phyloP scores from a whole-genome alignment of 192 early-diverging fungal species.

The Rhizoclosmatium sp. region DNA sequence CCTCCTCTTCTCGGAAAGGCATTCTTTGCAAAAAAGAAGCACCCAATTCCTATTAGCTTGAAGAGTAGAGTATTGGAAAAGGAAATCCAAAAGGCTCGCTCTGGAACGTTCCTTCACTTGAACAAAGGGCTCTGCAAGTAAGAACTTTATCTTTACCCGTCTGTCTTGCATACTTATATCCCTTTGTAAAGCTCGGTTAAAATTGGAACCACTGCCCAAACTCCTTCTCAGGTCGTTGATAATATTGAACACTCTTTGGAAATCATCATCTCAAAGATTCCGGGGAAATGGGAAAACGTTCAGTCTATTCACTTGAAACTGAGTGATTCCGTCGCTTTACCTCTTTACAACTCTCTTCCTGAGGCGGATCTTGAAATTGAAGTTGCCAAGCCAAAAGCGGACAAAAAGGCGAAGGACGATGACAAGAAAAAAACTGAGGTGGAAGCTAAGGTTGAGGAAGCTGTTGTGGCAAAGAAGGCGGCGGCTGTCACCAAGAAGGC shows the following conservation, averaged over 20 bases:
- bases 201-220: slow-evolving; percentile 72
- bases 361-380: slow-evolving; percentile 15
- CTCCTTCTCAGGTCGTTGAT: slow-evolving; percentile 67
- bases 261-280: slow-evolving; percentile 69
- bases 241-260: slow-evolving; percentile 77
- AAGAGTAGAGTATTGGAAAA: slow-evolving; percentile 49
- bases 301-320: slow-evolving; percentile 88
- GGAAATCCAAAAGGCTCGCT: neutral
- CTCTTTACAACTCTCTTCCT: slow-evolving; percentile 67
- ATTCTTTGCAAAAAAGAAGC: slow-evolving; percentile 86
- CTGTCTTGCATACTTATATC: neutral
- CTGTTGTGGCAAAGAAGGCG: slow-evolving; percentile 3
- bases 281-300: slow-evolving; percentile 82
- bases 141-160: slow-evolving; percentile 37
- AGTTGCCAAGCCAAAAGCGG: neutral
- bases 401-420: neutral
- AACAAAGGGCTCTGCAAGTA: slow-evolving; percentile 72
- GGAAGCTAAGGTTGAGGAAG: neutral
- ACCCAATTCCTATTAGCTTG: slow-evolving; percentile 78
- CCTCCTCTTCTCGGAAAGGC: slow-evolving; percentile 82
- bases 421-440: neutral
- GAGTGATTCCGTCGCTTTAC: slow-evolving; percentile 77
- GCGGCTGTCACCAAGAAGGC: neutral
- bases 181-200: slow-evolving; percentile 62
- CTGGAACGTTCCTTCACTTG: slow-evolving; percentile 36